phyloP scores from a whole-genome alignment of 257 asterid species.

The Ballota nigra region DNA sequence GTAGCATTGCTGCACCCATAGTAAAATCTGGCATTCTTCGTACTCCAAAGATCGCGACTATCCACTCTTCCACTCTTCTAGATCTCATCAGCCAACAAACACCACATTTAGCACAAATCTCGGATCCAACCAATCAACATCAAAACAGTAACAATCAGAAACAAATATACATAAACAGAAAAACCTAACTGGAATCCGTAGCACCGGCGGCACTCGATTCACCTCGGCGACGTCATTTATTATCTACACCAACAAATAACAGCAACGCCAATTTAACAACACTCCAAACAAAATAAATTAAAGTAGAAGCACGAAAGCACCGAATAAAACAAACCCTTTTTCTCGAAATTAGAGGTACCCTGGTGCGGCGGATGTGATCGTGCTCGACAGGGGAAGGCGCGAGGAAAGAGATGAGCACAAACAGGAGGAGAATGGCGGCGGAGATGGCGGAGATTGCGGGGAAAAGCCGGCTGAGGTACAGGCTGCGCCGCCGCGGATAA shows the following conservation, averaged over 20 bases:
- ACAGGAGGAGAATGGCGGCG: conserved; percentile 55
- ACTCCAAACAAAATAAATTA: conserved; percentile 3
- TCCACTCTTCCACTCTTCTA: conserved; percentile 53
- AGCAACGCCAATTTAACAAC: conserved; percentile 18
- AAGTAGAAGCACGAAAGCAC: conserved; percentile 1
- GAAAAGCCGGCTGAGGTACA: conserved; percentile 49
- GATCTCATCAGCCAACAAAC: conserved; percentile 42
- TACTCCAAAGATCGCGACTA: conserved; percentile 78
- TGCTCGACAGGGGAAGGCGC: conserved; percentile 68
- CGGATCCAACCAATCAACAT: conserved; percentile 39
- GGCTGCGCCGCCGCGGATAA: conserved; percentile 78
- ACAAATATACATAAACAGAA: not conserved
- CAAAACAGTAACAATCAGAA: conserved; percentile 16
- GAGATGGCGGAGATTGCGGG: conserved; percentile 53
- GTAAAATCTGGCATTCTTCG: conserved; percentile 60
- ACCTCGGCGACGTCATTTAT: conserved; percentile 31
- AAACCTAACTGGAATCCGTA: conserved; percentile 63
- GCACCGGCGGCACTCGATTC: conserved; percentile 24
- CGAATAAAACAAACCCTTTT: conserved; percentile 18
- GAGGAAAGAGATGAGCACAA: conserved; percentile 52
- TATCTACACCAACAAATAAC: conserved; percentile 28
- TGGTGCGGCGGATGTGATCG: conserved; percentile 41
- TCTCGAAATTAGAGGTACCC: conserved; percentile 29
- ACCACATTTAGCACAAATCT: conserved; percentile 38
- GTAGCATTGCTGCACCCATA: conserved; percentile 80